Evolutionary conservation across 257 asterid genomes (phyloP), one percentile per base, ranked within the genome.

Genomic region (Solanum neorickii): DNA sequence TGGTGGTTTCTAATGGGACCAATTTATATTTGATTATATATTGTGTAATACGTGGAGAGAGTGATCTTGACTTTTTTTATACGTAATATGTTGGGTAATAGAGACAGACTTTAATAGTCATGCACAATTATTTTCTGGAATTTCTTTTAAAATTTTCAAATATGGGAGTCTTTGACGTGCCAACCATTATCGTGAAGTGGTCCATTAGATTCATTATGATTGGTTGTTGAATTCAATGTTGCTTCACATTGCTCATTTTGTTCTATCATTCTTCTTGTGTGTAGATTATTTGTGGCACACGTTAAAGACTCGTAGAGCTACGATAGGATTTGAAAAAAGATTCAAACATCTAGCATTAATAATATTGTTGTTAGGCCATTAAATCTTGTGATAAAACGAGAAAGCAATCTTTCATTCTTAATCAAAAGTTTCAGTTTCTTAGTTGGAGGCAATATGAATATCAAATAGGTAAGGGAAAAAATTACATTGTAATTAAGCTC

Each of bases 131-230:
- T 56, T 56, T 56, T 8, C 66, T 7, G 66, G 25, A 20, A 56
- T 56, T n/a, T 82, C 62, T 49, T 70, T 70, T 59, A 13, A n/a
- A 52, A 85, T 89, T 92, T 91, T 89, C 37, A 89, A 62, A 44
- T 83, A 89, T 90, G 90, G 93, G 88, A 87, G 59, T 27, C 62
- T 47, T 56, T 60, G 86, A 95, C 94, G 97, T 94, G 96, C 91
- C 87, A 87, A 59, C 88, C 94, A 69, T 31, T 15, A 10, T n/a
- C 16, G 3, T 62, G 70, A 23, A 62, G 15, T 23, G 70, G 70
- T 5, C 72, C 72, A 65, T 12, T 62, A 62, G 31, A 62, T 14
- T 62, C 70, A 65, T 46, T n/a, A 46, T 74, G 91, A 90, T 86
- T 73, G 82, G 68, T 85, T 80, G 91, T 91, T 12, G 93, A 83